Percentiles rank a stretch among this genome's conserved stretches.
Conservation (phyloP, 1,284 basidiomycete genomes). For the Puccinia polysora region DNA sequence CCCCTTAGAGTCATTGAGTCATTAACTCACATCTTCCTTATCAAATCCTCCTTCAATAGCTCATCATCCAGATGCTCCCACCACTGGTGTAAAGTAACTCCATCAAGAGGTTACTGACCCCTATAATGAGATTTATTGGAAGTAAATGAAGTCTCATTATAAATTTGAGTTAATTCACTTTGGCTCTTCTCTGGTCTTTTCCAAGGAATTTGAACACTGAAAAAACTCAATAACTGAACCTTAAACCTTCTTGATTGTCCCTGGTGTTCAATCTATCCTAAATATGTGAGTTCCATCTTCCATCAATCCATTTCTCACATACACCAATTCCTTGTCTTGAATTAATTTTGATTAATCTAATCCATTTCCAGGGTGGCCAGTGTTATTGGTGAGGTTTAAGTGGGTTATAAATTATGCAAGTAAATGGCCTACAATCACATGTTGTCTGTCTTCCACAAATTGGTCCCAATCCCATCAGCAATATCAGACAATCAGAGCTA, state of each 20-base stretch:
- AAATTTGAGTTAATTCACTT: slow-evolving; percentile 70
- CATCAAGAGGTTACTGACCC: slow-evolving; percentile 66
- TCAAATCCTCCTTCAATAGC: slow-evolving; percentile 46
- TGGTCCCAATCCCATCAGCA: slow-evolving; percentile 80
- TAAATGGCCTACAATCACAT: slow-evolving; percentile 61
- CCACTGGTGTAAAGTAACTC: slow-evolving; percentile 73
- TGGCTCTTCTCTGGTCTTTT: slow-evolving; percentile 44
- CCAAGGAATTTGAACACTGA: slow-evolving; percentile 25
- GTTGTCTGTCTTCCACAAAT: slow-evolving; percentile 75
- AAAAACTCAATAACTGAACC: not conserved
- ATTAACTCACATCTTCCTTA: slow-evolving; percentile 13
- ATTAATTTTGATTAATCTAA: not conserved
- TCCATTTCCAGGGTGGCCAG: slow-evolving; percentile 66
- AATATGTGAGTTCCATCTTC: slow-evolving; percentile 53
- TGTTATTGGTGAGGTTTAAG: slow-evolving; percentile 67
- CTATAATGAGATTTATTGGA: slow-evolving; percentile 81
- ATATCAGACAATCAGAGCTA: slow-evolving; percentile 47
- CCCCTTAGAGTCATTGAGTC: not conserved
- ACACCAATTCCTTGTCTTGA: too few relatives aligned
- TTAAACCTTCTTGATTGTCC: slow-evolving; percentile 70
- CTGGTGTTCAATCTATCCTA: slow-evolving; percentile 80
- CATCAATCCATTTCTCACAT: too few relatives aligned
- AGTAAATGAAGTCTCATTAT: slow-evolving; percentile 73
- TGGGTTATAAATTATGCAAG: slow-evolving; percentile 55
- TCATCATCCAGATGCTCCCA: slow-evolving; percentile 88